phyloP scores from a whole-genome alignment of 208 protist species.

The Histomonas meleagridis region DNA sequence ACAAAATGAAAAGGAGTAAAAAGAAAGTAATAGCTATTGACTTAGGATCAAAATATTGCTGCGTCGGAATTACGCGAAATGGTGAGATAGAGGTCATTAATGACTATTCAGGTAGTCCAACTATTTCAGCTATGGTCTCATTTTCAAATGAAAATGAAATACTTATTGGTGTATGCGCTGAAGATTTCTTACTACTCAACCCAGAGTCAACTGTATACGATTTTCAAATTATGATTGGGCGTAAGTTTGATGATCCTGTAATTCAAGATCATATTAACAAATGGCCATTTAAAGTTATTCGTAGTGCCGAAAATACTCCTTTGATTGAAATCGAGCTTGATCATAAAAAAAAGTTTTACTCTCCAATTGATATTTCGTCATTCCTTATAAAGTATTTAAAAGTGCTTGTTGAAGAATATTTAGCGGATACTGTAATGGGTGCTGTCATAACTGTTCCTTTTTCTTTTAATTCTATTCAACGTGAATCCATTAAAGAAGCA shows the following conservation, averaged over 20 bases:
- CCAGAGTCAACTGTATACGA: slow-evolving; percentile 72
- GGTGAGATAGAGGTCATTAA: slow-evolving; percentile 63
- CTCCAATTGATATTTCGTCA: slow-evolving; percentile 72
- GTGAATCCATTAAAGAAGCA: slow-evolving; percentile 75
- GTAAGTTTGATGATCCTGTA: slow-evolving; percentile 69
- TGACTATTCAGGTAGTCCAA: slow-evolving; percentile 65
- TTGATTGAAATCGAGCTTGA: slow-evolving; percentile 59
- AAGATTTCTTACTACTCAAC: slow-evolving; percentile 74
- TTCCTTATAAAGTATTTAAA: slow-evolving; percentile 80
- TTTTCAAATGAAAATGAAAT: too few species aligned
- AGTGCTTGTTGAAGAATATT: slow-evolving; percentile 76
- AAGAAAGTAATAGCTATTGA: too few species aligned
- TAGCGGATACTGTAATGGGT: slow-evolving; percentile 72
- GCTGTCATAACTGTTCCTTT: slow-evolving; percentile 86
- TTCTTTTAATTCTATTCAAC: slow-evolving; percentile 88
- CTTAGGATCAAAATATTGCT: too few species aligned
- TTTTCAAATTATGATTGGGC: slow-evolving; percentile 72
- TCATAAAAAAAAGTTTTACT: slow-evolving; percentile 68
- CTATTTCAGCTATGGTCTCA: too few species aligned
- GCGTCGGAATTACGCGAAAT: too few species aligned
- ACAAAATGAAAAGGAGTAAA: too few species aligned
- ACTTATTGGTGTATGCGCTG: too few species aligned
- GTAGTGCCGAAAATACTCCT: slow-evolving; percentile 58
- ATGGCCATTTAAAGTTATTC: slow-evolving; percentile 79
- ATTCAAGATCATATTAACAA: slow-evolving; percentile 82